These are phyloP conservation scores for Alternaria arborescens DNA, from an alignment of 2,329 filamentous ascomycete species.

Conservation along the genomic window DNA sequence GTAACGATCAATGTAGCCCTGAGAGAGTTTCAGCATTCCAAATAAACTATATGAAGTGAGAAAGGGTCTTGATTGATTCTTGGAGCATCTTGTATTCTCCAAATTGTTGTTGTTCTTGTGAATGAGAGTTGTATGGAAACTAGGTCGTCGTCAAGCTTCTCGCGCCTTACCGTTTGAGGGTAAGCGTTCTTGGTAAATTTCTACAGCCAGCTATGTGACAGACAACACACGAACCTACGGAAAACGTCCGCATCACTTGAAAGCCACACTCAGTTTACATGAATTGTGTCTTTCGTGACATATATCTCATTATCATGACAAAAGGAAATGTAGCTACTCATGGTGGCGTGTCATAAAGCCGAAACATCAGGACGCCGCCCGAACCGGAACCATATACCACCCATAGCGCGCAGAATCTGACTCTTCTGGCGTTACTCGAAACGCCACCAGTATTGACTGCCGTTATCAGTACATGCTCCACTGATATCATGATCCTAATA, in stretches of 20 bases:
- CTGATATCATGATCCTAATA: not conserved
- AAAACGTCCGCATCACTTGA: not conserved
- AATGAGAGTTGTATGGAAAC: not conserved
- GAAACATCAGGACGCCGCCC: conserved; percentile 4
- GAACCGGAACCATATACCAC: conserved; percentile 2
- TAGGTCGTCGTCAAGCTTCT: not conserved
- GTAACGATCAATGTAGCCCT: not conserved
- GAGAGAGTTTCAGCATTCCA: not conserved
- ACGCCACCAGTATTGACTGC: not conserved
- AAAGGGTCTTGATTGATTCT: not conserved
- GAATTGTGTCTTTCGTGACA: not conserved
- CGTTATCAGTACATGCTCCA: conserved; percentile 4
- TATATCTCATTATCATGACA: conserved; percentile 4
- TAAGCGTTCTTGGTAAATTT: not conserved
- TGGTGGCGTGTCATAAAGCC: conserved; percentile 2
- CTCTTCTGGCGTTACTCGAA: not conserved
- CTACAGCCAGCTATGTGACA: not conserved
- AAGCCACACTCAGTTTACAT: not conserved
- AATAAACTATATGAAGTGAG: not conserved
- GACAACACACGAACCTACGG: not conserved
- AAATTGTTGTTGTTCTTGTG: not conserved
- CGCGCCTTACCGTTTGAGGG: not conserved
- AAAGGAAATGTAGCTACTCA: conserved; percentile 3
- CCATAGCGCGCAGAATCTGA: not conserved
- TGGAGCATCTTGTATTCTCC: not conserved